phyloP scores from a whole-genome alignment of 2,329 filamentous ascomycete genomes.

The Septoria petroselini region DNA sequence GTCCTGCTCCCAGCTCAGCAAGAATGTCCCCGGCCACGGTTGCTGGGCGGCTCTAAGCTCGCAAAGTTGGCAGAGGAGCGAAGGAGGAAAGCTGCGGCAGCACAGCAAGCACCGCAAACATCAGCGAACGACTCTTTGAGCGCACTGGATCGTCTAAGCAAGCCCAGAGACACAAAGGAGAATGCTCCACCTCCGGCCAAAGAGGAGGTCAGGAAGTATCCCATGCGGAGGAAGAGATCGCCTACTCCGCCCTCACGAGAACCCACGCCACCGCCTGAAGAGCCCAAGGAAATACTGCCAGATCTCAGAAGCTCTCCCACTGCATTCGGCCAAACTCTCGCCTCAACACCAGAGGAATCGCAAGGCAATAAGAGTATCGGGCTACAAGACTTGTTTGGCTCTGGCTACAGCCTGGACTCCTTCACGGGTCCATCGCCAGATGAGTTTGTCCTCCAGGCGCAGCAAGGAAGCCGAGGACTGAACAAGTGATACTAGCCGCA shows the following conservation, averaged over 20 bases:
- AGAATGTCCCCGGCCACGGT: slow-evolving; percentile 49
- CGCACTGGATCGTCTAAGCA: slow-evolving; percentile 45
- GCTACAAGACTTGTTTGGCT: slow-evolving; percentile 32
- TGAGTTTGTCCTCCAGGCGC: slow-evolving; percentile 33
- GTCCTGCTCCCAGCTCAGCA: slow-evolving; percentile 59
- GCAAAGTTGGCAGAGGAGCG: slow-evolving; percentile 83
- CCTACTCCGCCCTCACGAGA: slow-evolving; percentile 32
- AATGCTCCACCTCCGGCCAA: slow-evolving; percentile 43
- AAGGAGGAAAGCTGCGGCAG: slow-evolving; percentile 69
- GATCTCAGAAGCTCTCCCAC: slow-evolving; percentile 34
- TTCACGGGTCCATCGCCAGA: slow-evolving; percentile 38
- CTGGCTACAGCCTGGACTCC: slow-evolving; percentile 18
- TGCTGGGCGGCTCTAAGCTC: slow-evolving; percentile 84
- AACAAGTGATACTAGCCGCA: slow-evolving; percentile 26
- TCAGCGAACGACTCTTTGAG: slow-evolving; percentile 36
- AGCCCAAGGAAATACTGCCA: slow-evolving; percentile 29
- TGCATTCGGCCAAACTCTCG: slow-evolving; percentile 32
- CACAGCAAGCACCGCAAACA: slow-evolving; percentile 13
- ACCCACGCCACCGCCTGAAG: slow-evolving; percentile 31
- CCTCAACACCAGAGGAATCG: slow-evolving; percentile 11
- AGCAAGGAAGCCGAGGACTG: slow-evolving; percentile 35
- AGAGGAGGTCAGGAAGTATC: slow-evolving; percentile 63
- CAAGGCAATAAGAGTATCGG: slow-evolving; percentile 19
- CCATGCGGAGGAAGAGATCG: slow-evolving; percentile 32
- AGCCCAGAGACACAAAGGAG: slow-evolving; percentile 30